Percentiles rank a stretch among this genome's conserved stretches.
These are phyloP conservation scores for Prunus yedoensis DNA, from an alignment of 331 rosid species.

Conservation along the genomic window DNA sequence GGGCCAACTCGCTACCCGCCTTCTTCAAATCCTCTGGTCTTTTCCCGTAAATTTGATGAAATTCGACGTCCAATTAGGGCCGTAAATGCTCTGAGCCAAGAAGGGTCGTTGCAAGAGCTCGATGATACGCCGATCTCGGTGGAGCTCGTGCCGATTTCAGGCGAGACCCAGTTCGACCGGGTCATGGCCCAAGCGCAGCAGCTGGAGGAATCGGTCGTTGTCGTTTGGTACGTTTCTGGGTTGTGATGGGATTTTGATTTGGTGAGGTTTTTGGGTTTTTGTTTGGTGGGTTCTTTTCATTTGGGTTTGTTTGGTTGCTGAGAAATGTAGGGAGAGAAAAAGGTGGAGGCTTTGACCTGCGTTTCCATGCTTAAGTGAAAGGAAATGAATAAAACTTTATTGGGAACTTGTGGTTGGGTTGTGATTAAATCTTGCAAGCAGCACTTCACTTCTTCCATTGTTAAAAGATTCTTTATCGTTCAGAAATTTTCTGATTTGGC, in stretches of 20 bases:
- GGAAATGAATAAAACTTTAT: background rate
- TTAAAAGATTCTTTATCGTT: background rate
- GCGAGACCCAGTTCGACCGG: slow-evolving; percentile 55
- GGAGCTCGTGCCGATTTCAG: slow-evolving; percentile 40
- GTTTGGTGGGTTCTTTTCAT: slow-evolving; percentile 4
- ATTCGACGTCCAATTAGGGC: slow-evolving; percentile 2
- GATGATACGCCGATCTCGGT: slow-evolving; percentile 54
- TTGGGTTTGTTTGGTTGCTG: background rate
- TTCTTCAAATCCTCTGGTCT: background rate
- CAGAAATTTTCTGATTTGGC: background rate
- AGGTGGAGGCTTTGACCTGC: background rate
- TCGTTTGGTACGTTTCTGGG: slow-evolving; percentile 51
- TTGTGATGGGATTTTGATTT: background rate
- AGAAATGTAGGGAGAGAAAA: background rate
- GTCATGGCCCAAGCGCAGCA: slow-evolving; percentile 44
- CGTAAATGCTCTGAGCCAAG: slow-evolving; percentile 26
- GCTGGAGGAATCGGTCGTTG: slow-evolving; percentile 34
- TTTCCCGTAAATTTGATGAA: slow-evolving; percentile 18
- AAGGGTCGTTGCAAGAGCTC: slow-evolving; percentile 38
- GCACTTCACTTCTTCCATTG: background rate
- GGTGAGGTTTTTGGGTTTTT: background rate
- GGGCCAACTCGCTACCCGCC: background rate
- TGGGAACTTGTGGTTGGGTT: background rate
- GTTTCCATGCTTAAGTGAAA: background rate
- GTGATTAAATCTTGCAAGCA: background rate